Conservation (phyloP, 1,139 yeast species). For the Geotrichum klebahnii region DNA sequence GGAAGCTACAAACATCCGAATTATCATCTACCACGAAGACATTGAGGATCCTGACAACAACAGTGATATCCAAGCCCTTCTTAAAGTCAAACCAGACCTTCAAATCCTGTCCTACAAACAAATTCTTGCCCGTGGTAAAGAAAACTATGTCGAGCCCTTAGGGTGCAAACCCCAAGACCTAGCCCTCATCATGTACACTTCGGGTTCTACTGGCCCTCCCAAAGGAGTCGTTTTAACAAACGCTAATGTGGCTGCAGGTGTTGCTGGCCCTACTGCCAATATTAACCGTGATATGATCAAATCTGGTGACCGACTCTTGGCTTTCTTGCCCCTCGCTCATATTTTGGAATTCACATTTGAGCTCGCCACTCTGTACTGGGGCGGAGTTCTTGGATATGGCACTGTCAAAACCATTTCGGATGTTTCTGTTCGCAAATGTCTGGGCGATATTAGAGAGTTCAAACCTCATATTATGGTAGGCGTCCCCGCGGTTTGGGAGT, state of each 20-base stretch:
- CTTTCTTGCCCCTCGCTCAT: slow-evolving; percentile 93
- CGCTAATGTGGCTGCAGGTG: slow-evolving; percentile 71
- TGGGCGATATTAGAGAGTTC: slow-evolving; percentile 82
- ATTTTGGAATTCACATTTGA: slow-evolving; percentile 91
- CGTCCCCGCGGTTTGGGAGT: slow-evolving; percentile 98
- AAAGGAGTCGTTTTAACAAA: slow-evolving; percentile 91
- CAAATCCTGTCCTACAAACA: slow-evolving; percentile 63
- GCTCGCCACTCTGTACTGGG: slow-evolving; percentile 79
- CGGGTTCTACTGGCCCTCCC: slow-evolving; percentile 97
- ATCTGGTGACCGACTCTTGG: slow-evolving; percentile 65
- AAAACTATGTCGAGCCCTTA: slow-evolving; percentile 42
- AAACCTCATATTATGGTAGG: slow-evolving; percentile 95
- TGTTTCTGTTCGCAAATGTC: slow-evolving; percentile 73
- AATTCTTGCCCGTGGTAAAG: slow-evolving; percentile 59
- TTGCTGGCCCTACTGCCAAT: slow-evolving; percentile 72
- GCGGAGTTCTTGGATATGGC: slow-evolving; percentile 84
- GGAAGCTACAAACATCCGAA: slow-evolving; percentile 58
- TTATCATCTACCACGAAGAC: slow-evolving; percentile 65
- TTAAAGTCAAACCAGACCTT: slow-evolving; percentile 64
- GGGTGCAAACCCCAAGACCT: slow-evolving; percentile 70
- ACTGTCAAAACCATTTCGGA: slow-evolving; percentile 88
- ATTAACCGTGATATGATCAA: slow-evolving; percentile 54
- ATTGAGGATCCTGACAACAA: slow-evolving; percentile 63
- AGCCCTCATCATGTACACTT: slow-evolving; percentile 95
- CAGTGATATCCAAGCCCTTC: slow-evolving; percentile 50